Conservation (phyloP, 1,284 basidiomycete genomes). For the Ustilago lituana region DNA sequence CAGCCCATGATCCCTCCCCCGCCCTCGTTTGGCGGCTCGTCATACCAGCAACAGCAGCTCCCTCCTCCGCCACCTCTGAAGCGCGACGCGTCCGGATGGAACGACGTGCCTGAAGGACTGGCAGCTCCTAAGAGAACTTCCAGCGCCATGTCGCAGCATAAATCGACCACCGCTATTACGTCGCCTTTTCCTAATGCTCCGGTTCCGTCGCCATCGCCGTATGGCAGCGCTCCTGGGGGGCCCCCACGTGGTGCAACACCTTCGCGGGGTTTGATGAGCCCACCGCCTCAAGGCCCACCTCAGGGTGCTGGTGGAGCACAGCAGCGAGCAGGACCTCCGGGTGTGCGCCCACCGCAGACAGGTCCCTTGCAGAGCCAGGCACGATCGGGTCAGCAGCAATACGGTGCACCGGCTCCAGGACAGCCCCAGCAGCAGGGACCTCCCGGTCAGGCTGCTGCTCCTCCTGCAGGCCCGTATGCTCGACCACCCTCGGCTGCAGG, state of each 20-base stretch:
- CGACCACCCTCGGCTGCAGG: constrained; percentile 31
- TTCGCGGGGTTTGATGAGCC: constrained; percentile 68
- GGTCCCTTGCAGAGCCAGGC: constrained; percentile 21
- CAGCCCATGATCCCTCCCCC: constrained; percentile 65
- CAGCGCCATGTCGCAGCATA: constrained; percentile 53
- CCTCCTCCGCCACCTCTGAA: constrained; percentile 71
- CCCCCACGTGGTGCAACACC: constrained; percentile 58
- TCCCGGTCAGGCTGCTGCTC: constrained; percentile 38
- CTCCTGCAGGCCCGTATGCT: constrained; percentile 42
- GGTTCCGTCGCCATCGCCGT: constrained; percentile 40
- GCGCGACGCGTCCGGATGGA: constrained; percentile 84
- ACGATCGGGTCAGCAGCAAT: constrained; percentile 35
- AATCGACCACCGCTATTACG: constrained; percentile 72
- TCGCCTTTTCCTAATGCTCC: constrained; percentile 84
- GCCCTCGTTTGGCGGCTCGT: constrained; percentile 65
- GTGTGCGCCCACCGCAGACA: constrained; percentile 35
- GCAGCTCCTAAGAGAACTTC: constrained; percentile 63
- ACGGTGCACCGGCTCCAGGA: constrained; percentile 20
- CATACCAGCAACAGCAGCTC: constrained; percentile 39
- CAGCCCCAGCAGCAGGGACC: constrained; percentile 42
- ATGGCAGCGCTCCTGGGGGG: constrained; percentile 48
- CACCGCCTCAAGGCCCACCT: constrained; percentile 43
- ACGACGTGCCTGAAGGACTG: constrained; percentile 77
- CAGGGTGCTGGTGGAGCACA: constrained; percentile 37
- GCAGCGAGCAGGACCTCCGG: constrained; percentile 37